Base-by-base conservation (phyloP, 495 filamentous ascomycete species). In the Penicillium flavigenum region DNA sequence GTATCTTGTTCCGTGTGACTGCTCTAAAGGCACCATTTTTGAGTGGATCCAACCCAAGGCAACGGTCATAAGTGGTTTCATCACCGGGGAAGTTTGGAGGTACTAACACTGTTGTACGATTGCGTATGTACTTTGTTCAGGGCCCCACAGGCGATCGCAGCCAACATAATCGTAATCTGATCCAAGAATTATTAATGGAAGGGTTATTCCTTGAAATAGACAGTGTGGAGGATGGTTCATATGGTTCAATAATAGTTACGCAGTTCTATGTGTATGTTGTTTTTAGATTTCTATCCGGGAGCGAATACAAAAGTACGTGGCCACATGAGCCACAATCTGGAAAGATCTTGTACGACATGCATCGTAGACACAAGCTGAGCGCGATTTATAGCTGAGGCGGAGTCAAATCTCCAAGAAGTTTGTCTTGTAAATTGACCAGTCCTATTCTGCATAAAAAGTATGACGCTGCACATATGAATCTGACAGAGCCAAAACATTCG, bases 1-100 rank as follows among this genome's bases (percentile, higher is more conserved):
- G 5, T 14, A 7, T 22, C 29, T 17, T 24, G n/a, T 53, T 22
- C 16, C 51, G 24, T 53, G 51, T 58, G 60, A 59, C 19, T 51
- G n/a, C 55, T 62, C 56, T 16, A 41, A 57, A 32, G 48, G 32
- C 17, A 41, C 47, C 47, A 41, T 26, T 43, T 48, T 50, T 48
- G 31, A n/a, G 32, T 29, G 49, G 49, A 27, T 36, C n/a, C 27
- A 22, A 16, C 49, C n/a, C 27, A 22, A 16, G 10, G 17, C 22
- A 43, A 42, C 39, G 39, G 51, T 50, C 19, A 14, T 11, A 14
- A 31, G 29, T 41, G 49, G 49, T 43, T 44, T 53, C 39, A 53
- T 44, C 36, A 42, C 27, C 12, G 36, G 47, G 45, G 54, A 29
- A 29, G 27, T 29, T 8, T 29, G 27, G 7, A 29, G 27, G 27